phyloP scores from a whole-genome alignment of 2,329 filamentous ascomycete genomes.

The Trichophyton schoenleinii region DNA sequence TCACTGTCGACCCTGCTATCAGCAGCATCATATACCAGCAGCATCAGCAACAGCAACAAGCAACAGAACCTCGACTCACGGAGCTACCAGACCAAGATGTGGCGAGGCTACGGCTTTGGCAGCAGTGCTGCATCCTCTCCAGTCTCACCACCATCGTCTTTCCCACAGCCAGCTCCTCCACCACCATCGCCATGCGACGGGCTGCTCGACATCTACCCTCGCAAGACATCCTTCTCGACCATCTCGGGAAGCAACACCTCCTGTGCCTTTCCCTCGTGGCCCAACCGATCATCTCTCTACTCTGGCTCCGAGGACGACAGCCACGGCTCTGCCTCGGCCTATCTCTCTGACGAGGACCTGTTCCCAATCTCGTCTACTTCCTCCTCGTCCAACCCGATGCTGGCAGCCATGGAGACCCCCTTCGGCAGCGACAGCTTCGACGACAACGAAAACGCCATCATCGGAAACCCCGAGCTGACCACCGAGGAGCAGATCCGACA shows the following conservation, averaged over 20 bases:
- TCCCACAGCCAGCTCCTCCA: slow-evolving; percentile 26
- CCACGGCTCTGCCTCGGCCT: slow-evolving; percentile 21
- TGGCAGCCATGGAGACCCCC: background rate
- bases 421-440: background rate
- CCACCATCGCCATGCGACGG: slow-evolving; percentile 29
- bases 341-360: slow-evolving; percentile 33
- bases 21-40: background rate
- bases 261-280: slow-evolving; percentile 35
- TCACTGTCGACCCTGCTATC: background rate
- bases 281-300: slow-evolving; percentile 29
- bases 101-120: slow-evolving; percentile 12
- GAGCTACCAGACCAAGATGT: slow-evolving; percentile 9
- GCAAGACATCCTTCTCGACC: slow-evolving; percentile 31
- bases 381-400: slow-evolving; percentile 10
- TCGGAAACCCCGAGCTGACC: slow-evolving; percentile 20
- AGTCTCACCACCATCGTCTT: slow-evolving; percentile 20
- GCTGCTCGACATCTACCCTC: slow-evolving; percentile 30
- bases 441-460: slow-evolving; percentile 13
- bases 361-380: slow-evolving; percentile 22
- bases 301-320: slow-evolving; percentile 20
- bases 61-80: background rate
- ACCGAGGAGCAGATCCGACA: slow-evolving; percentile 31
- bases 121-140: slow-evolving; percentile 15
- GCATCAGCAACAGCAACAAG: background rate
- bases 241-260: slow-evolving; percentile 28